phyloP scores from a whole-genome alignment of 352 stramenopile species.

The Globisporangium yorkense region DNA sequence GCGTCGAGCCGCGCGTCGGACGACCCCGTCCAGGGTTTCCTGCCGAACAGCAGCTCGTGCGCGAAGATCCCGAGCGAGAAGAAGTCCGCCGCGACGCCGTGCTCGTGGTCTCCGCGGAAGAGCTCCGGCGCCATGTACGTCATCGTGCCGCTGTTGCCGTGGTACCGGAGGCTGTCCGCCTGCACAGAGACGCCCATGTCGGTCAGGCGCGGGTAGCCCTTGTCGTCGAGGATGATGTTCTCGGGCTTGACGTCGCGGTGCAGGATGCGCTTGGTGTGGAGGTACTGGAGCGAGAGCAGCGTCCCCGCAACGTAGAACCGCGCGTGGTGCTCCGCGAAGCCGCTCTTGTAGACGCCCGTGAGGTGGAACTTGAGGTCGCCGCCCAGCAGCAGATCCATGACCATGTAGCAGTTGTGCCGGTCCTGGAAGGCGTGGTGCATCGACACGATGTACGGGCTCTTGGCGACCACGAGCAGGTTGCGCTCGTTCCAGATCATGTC shows the following conservation, averaged over 20 bases:
- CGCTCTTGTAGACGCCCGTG: slow-evolving; percentile 27
- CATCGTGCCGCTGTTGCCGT: slow-evolving; percentile 52
- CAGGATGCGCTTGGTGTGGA: slow-evolving; percentile 60
- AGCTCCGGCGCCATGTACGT: slow-evolving; percentile 75
- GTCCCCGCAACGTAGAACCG: slow-evolving; percentile 62
- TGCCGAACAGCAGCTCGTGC: slow-evolving; percentile 45
- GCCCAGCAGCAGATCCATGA: slow-evolving; percentile 70
- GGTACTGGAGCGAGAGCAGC: slow-evolving; percentile 55
- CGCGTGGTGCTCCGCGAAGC: slow-evolving; percentile 47
- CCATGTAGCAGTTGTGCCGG: slow-evolving; percentile 59
- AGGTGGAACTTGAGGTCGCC: slow-evolving; percentile 76
- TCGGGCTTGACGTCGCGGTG: slow-evolving; percentile 84
- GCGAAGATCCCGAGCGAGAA: slow-evolving; percentile 58
- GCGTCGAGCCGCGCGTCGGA: slow-evolving; percentile 32
- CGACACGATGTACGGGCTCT: slow-evolving; percentile 41
- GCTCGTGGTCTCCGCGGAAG: slow-evolving; percentile 41
- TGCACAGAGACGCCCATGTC: slow-evolving; percentile 74
- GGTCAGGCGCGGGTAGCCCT: slow-evolving; percentile 63
- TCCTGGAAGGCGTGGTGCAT: slow-evolving; percentile 77
- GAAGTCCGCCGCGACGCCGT: slow-evolving; percentile 53
- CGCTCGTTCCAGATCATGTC: slow-evolving; percentile 79
- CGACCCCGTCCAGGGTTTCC: slow-evolving; percentile 32
- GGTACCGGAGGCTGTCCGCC: slow-evolving; percentile 29
- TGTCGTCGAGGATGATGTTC: slow-evolving; percentile 82
- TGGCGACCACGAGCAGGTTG: slow-evolving; percentile 48